Percentiles rank a stretch among this genome's conserved stretches.
Evolutionary conservation across 805 yeast species (phyloP).

Genomic region (Yamadazyma akitaensis): DNA sequence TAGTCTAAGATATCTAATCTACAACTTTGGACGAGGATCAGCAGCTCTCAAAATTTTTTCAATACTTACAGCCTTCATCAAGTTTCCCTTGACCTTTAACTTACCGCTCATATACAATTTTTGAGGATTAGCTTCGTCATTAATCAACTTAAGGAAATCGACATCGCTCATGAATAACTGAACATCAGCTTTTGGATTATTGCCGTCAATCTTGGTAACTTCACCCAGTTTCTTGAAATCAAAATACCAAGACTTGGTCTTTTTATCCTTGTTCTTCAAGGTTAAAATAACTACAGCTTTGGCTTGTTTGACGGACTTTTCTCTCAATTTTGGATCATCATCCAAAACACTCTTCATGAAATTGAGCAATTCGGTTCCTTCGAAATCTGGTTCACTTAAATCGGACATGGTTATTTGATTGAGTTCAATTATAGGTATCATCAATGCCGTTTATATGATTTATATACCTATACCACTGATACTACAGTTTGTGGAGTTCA

Average conservation of each 20-base stretch:
- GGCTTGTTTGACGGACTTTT: conserved; percentile 19
- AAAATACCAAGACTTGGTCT: conserved; percentile 55
- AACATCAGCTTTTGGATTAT: conserved; percentile 52
- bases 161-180: conserved; percentile 55
- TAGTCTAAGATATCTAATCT: conserved; percentile 4
- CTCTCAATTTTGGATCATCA: conserved; percentile 18
- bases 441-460: too few species aligned
- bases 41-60: conserved; percentile 55
- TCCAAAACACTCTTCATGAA: conserved; percentile 24
- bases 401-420: conserved; percentile 9
- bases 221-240: conserved; percentile 58
- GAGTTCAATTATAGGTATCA: too few species aligned
- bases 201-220: conserved; percentile 34
- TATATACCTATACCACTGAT: too few species aligned
- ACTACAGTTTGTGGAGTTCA: too few species aligned
- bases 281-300: conserved; percentile 34
- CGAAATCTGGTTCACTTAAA: conserved; percentile 24
- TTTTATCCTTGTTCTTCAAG: conserved; percentile 53
- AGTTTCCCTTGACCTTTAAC: conserved; percentile 77
- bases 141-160: conserved; percentile 60
- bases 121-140: conserved; percentile 75
- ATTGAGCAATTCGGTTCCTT: conserved; percentile 21
- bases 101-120: conserved; percentile 73
- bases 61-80: conserved; percentile 75
- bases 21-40: conserved; percentile 37